Evolutionary conservation across 768 basidiomycete species (phyloP), one percentile per base, ranked within the genome.

Genomic region (Leucocoprinus sp.): DNA sequence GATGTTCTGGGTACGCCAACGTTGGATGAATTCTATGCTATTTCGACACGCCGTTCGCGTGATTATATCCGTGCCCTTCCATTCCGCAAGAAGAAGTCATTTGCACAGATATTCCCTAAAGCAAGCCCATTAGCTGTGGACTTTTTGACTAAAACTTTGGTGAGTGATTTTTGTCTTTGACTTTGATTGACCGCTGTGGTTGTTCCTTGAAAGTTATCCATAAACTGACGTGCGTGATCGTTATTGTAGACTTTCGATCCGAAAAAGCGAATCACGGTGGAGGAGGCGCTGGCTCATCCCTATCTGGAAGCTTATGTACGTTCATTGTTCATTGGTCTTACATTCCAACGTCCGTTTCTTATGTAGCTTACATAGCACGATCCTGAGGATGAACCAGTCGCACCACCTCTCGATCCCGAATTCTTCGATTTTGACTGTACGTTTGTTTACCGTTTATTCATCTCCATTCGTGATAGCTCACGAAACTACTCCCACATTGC

Each of bases 1-100:
- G 93, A 98, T 55, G 89, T 97, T 23, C 81, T 99, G 36, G 96
- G 96, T 18, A 98, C 96, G 24, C 96, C 96, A 2, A 90, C 92
- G 2, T 71, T 98, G 45, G 96, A 99, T 54, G 96, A 98, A 58
- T 98, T 97, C 66, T 93, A 97, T 66, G 90, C 90, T 29, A 98
- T 99, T 59, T 93, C 89, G 12, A 90, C 91, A 8, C 76, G 83
- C 14, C 70, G 93, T 43, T 95, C 92, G 39, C 82, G 92, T 36
- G 93, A 98, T 59, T 98, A 98, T 63, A 87, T 98, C 51, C 84
- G 93, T 15, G 88, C 90, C 1, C 66, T 99, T 54, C 95, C 93
- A 1, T 96, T 98, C 77, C 77, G 87, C 52, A 95, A 93, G 68
- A 78, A 77, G 54, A 75, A 76, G 51, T 80, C 89, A 22, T 93